Evolutionary conservation across 805 yeast genomes (phyloP).

Genomic region (Wickerhamiella sergipiensis): DNA sequence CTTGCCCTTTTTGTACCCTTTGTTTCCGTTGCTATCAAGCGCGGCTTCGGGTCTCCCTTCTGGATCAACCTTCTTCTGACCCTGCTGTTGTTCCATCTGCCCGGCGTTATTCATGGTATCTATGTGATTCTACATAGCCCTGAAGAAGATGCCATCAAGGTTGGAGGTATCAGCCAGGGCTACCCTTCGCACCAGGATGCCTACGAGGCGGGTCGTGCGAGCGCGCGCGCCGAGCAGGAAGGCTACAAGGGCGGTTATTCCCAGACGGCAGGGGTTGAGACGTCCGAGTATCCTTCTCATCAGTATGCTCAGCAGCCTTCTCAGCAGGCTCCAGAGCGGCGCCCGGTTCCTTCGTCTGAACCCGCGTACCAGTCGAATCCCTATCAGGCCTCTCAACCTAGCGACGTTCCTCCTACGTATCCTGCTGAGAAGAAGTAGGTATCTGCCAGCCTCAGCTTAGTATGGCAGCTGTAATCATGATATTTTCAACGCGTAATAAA

Average conservation of each 20-base stretch:
- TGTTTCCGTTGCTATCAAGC: conserved; percentile 2
- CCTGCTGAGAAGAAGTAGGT: not conserved
- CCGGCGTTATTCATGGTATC: conserved; percentile 6
- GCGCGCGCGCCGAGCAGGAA: not conserved
- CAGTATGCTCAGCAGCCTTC: not conserved
- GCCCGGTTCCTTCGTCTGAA: not conserved
- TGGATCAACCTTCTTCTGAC: conserved; percentile 2
- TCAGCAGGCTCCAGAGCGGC: not conserved
- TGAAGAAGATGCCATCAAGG: not conserved
- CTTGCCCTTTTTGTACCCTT: not conserved
- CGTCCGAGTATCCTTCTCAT: no score
- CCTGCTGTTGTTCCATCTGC: conserved; percentile 3
- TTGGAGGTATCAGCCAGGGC: not conserved
- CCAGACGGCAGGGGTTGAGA: not conserved
- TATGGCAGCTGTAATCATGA: no score
- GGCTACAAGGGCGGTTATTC: not conserved
- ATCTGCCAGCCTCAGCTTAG: no score
- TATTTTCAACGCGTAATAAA: no score
- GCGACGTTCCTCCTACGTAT: not conserved
- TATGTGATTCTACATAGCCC: conserved; percentile 1
- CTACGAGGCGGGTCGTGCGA: not conserved
- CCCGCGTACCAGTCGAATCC: not conserved
- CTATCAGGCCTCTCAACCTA: not conserved
- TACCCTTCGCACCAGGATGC: not conserved
- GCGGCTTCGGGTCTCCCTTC: conserved; percentile 1